Base-by-base conservation (phyloP, 2,329 filamentous ascomycete species). In the Penicillium paneum region DNA sequence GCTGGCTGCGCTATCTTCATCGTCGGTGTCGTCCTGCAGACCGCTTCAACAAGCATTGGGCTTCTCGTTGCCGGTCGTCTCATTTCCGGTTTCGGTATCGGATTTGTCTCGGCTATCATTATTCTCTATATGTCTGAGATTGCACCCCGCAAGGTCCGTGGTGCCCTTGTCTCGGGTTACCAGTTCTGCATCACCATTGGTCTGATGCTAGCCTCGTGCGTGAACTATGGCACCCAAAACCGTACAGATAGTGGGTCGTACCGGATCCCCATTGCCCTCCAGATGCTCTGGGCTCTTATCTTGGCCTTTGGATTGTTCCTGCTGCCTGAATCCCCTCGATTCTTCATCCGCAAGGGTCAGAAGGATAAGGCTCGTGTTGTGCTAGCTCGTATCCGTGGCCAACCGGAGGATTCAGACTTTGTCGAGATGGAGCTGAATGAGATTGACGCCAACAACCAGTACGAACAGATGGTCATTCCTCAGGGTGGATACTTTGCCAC, bases 51-150 rank as follows among this genome's bases (percentile, higher is more conserved):
- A 36, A 71, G 78, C 49, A 76, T 88, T 12, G 83, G 79, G 54
- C 78, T 84, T 58, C 84, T 91, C 56, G 86, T 90, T 21, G 81
- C 83, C 54, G 89, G 89, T 71, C 88, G 89, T 80, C 76, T 91
- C 54, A 75, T 93, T 64, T 86, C 88, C 44, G 89, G 89, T 71
- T 71, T 91, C 53, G 89, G 89, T 79, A 88, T 91, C 65, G 89
- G 89, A 68, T 91, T 91, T 70, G 87, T 89, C 63, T 90, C 87
- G 8, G 87, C 89, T 66, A 85, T 91, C 66, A 85, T 91, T 73
- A 90, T 91, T 68, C 79, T 91, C 57, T 92, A 94, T 83, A 93
- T 94, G 89, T 90, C 87, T 45, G 90, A 92, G 76, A 90, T 92
- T 69, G 72, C 74, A 35, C 87, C 87, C 55, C 83, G 81, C 72